A percentile compares a stretch with the other conserved stretches of the same genome.
phyloP scores from a whole-genome alignment of 768 basidiomycete genomes.

The Crassisporium funariophilum region DNA sequence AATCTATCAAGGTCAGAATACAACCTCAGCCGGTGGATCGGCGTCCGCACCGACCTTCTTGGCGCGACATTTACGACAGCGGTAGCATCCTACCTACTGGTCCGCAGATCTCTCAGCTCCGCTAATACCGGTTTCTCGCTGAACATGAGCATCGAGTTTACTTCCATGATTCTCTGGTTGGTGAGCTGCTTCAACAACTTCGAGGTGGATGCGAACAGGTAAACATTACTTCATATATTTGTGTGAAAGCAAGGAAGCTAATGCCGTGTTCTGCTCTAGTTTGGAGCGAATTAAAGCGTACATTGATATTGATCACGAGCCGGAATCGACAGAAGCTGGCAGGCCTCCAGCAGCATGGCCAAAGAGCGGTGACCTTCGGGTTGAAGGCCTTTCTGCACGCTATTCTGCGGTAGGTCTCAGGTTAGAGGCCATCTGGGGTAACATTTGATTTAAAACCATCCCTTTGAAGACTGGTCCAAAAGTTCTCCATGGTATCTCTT shows the following conservation, averaged over 20 bases:
- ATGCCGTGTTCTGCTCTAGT: constrained; percentile 19
- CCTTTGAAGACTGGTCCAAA: constrained; percentile 45
- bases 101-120: constrained; percentile 35
- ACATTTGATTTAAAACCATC: too few species aligned
- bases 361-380: constrained; percentile 49
- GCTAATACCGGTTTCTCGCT: constrained; percentile 56
- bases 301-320: constrained; percentile 60
- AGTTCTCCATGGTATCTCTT: constrained; percentile 49
- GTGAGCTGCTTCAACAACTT: constrained; percentile 47
- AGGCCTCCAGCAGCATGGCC: constrained; percentile 64
- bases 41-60: constrained; percentile 58
- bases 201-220: constrained; percentile 50
- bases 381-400: constrained; percentile 53
- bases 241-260: not conserved
- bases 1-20: constrained; percentile 50
- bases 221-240: constrained; percentile 3
- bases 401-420: constrained; percentile 38
- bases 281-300: constrained; percentile 73
- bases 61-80: constrained; percentile 56
- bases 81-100: constrained; percentile 58
- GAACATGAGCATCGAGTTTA: constrained; percentile 62
- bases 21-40: constrained; percentile 51
- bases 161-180: constrained; percentile 54
- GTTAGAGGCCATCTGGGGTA: too few species aligned
- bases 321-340: constrained; percentile 34